phyloP scores from a whole-genome alignment of 306 rosid species.

The Cicer arietinum region DNA sequence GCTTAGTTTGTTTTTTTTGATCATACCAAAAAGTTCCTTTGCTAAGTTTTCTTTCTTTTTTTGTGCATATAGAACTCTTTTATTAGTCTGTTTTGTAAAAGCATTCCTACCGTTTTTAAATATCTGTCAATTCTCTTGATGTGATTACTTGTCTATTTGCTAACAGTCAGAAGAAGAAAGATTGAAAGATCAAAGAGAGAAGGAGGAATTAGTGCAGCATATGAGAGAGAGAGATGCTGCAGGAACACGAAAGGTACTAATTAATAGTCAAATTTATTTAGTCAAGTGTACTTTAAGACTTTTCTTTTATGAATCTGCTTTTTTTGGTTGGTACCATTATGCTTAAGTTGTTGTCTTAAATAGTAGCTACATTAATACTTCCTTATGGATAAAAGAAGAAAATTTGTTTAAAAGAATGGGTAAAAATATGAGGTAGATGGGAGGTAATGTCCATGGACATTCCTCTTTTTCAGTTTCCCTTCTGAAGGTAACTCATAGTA shows the following conservation, averaged over 20 bases:
- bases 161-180: slow-evolving; percentile 91
- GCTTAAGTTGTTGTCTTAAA: slow-evolving; percentile 30
- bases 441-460: slow-evolving; percentile 2
- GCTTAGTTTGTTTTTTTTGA: slow-evolving; percentile 24
- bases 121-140: slow-evolving; percentile 3
- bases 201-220: slow-evolving; percentile 82
- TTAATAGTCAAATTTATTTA: slow-evolving; percentile 20
- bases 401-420: slow-evolving; percentile 17
- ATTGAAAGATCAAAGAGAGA: slow-evolving; percentile 87
- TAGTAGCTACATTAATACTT: slow-evolving; percentile 31
- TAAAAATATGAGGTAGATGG: slow-evolving; percentile 11
- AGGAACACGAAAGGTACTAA: slow-evolving; percentile 75
- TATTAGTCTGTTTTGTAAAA: slow-evolving; percentile 34
- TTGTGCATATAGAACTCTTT: not conserved
- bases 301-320: not conserved
- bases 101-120: not conserved
- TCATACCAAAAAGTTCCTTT: not conserved
- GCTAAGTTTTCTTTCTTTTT: not conserved
- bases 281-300: slow-evolving; percentile 26
- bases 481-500: slow-evolving; percentile 9
- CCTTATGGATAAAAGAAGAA: slow-evolving; percentile 32
- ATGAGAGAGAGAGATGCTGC: slow-evolving; percentile 83
- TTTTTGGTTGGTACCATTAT: not conserved
- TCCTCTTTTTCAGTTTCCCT: not conserved
- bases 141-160: slow-evolving; percentile 36